Conservation (phyloP, 306 rosid genomes). For the Cicer pinnatifidum region DNA sequence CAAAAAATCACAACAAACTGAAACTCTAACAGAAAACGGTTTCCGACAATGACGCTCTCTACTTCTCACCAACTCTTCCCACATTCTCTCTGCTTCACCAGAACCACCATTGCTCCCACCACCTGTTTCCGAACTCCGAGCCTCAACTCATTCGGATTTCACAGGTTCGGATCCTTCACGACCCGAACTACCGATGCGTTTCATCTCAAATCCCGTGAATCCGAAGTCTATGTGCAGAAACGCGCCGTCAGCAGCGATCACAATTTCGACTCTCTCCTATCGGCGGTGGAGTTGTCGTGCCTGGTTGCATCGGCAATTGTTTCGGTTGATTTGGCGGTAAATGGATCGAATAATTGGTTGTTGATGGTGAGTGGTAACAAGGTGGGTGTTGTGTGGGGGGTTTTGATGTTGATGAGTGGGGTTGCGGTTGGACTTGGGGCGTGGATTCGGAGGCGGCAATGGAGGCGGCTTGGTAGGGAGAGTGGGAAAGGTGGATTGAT, state of each 20-base stretch:
- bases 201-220: slow-evolving; percentile 30
- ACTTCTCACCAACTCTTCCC: slow-evolving; percentile 23
- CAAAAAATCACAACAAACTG: neutral
- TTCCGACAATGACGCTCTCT: slow-evolving; percentile 50
- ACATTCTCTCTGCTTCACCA: slow-evolving; percentile 34
- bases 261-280: slow-evolving; percentile 62
- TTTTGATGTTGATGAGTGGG: slow-evolving; percentile 52
- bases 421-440: slow-evolving; percentile 52
- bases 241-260: slow-evolving; percentile 39
- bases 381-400: slow-evolving; percentile 46
- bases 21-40: neutral
- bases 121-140: slow-evolving; percentile 26
- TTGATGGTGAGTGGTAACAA: slow-evolving; percentile 46
- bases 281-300: slow-evolving; percentile 58
- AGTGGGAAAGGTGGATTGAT: slow-evolving; percentile 51
- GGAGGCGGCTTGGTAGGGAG: slow-evolving; percentile 54
- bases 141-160: slow-evolving; percentile 18
- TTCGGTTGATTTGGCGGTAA: slow-evolving; percentile 42
- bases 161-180: slow-evolving; percentile 23
- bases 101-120: slow-evolving; percentile 33
- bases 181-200: slow-evolving; percentile 16
- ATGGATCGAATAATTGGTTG: slow-evolving; percentile 50
- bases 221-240: slow-evolving; percentile 32
- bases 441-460: slow-evolving; percentile 75
- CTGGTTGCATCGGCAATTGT: slow-evolving; percentile 58